phyloP scores from a whole-genome alignment of 1,284 basidiomycete species.

The Leccinum subspadiceum region DNA sequence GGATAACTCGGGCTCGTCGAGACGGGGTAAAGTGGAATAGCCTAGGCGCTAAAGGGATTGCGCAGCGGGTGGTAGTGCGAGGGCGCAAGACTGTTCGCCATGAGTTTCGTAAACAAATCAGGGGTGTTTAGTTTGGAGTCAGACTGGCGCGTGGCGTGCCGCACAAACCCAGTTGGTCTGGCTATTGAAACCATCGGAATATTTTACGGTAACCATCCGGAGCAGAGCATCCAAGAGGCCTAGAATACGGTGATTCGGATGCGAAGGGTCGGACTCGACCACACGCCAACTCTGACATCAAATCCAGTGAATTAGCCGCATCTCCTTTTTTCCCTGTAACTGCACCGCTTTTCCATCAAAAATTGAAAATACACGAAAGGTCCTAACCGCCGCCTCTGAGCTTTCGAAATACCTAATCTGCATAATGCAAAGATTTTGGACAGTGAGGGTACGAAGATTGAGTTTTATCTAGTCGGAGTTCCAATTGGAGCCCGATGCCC shows the following conservation, averaged over 20 bases:
- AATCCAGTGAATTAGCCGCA: too few species aligned
- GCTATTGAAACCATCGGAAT: neutral
- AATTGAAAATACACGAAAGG: too few species aligned
- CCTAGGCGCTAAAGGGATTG: neutral
- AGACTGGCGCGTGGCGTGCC: neutral
- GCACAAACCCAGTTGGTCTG: neutral
- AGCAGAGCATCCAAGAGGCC: neutral
- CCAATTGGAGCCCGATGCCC: neutral
- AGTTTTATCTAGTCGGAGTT: neutral
- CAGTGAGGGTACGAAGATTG: neutral
- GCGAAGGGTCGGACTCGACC: too few species aligned
- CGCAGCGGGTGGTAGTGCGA: neutral
- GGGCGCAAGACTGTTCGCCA: neutral
- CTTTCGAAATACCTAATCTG: neutral
- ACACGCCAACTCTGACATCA: too few species aligned
- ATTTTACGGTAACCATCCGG: neutral
- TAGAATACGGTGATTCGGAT: neutral
- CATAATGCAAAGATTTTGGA: too few species aligned
- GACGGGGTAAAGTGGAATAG: neutral
- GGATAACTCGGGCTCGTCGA: neutral
- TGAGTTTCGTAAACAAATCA: neutral
- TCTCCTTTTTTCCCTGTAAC: too few species aligned
- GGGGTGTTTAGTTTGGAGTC: neutral
- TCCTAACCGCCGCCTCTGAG: too few species aligned
- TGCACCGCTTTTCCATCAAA: too few species aligned